Base-by-base conservation (phyloP, 768 basidiomycete genomes). In the Auriscalpium microsporum region DNA sequence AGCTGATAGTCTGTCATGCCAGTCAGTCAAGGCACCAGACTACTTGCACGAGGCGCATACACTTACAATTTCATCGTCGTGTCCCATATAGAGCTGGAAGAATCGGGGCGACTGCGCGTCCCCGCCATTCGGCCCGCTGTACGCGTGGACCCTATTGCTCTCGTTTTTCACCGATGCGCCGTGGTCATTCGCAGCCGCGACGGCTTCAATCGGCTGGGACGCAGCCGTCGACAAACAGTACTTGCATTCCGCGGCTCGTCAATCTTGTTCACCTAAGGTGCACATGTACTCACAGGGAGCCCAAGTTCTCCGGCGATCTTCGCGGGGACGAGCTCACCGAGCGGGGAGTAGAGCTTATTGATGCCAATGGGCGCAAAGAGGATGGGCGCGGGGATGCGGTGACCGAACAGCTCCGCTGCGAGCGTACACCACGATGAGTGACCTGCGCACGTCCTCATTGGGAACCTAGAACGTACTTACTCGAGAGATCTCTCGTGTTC, bases 341-440 rank as follows among this genome's bases (percentile, higher is more conserved):
- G 57, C 0, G 68, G 70, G 16, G 71, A 68, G 64, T 79, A 77
- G 14, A 82, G 63, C 56, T 74, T 76, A 61, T 79, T 81, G 56
- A 80, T 76, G 2, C 82, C 80, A 45, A 84, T 74, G 0, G 81
- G 80, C 0, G 79, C 81, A 55, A 83, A 73, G 19, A 78, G 66
- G 40, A 83, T 69, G 0, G 82, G 81, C 0, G 76, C 78, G 7
- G 75, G 74, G 50, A 80, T 75, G 36, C 56, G 69, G 62, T 72
- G 79, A 10, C 71, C 80, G 62, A 76, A 81, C 48, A 76, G 65
- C 23, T 13, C 50, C 42, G 49, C 42, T 44, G 35, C 17, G 13
- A 35, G 35, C 9, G 44, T 33, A 36, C 16, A n/a, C 11, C n/a
- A n/a, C 10, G 40, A 42, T 14, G 40, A 14, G 40, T 14, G 23